Evolutionary conservation across 495 filamentous ascomycete genomes (phyloP), one percentile per base, ranked within the genome.

Genomic region (Cairneyella variabilis): DNA sequence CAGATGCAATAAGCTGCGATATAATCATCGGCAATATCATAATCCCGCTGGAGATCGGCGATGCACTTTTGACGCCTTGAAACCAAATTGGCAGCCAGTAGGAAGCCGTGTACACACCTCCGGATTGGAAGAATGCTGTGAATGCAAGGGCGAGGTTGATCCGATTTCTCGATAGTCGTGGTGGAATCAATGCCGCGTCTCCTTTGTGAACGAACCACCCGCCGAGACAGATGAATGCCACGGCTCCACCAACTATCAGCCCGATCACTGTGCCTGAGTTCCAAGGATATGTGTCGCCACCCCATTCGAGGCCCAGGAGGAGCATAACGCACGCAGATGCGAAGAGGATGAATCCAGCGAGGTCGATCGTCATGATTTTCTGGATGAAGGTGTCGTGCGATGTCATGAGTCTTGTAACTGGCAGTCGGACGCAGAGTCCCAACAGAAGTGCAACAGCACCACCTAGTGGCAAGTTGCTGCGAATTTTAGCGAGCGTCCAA

Each of bases 121-220:
- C 88, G 69, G 90, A 89, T 84, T 86, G 95, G 57, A 93, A 84
- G 88, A 22, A 95, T 67, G 73, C 85, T 83, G 66, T 83, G 8
- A 40, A 5, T 5, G 37, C 37, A 40, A 17, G 5, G 5, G 37
- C 37, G 10, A 8, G 11, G 37, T 9, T 40, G 37, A 40, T 40
- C 8, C 37, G 8, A 17, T 16, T 40, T 17, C 17, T 8, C 5
- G 16, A 17, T 16, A 40, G 7, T 8, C 8, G 8, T 17, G 8
- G 16, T 88, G 25, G 42, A 7, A 46, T 12, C 42, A 46, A 10
- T 20, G 42, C 26, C 4, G 37, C 10, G 37, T 40, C 37, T 5
- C 37, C 37, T 40, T 40, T 8, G 37, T 71, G 5, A 79, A 78
- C 0, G 54, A 56, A 12, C 75, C 69, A 3, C 73, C 69, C 46